Evolutionary conservation across 2,329 filamentous ascomycete genomes (phyloP), one percentile per base, ranked within the genome.

Genomic region (Cryphonectria naterciae): DNA sequence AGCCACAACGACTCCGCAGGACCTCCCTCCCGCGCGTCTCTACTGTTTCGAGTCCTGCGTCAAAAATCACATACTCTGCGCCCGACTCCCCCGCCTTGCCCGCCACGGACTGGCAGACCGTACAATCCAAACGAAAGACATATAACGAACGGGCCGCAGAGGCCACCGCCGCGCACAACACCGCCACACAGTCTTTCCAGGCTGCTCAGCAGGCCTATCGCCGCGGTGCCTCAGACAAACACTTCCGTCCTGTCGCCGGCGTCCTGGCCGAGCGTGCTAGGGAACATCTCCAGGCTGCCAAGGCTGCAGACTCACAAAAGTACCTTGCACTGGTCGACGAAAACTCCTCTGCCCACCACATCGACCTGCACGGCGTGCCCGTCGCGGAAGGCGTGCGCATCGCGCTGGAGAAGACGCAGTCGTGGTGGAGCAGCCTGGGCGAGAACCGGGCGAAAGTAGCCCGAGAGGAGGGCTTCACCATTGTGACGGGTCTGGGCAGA

Each of bases 321-420:
- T 93, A 94, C 1, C 92, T 96, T 76, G 81, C 87, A 0, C 84
- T 91, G 4, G 95, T 95, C 1, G 85, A 90, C 15, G 78, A 82
- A 13, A 91, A 94, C 77, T 95, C 93, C 66, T 86, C 85, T 0
- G 72, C 79, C 1, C 84, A 81, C 1, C 83, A 85, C 28, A 84
- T 97, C 10, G 95, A 98, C 79, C 83, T 98, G 37, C 95, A 98
- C 79, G 93, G 94, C 7, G 89, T 97, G 6, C 90, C 86, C 61
- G 94, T 98, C 1, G 85, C 89, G 65, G 93, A 97, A 78, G 95
- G 92, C 1, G 89, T 94, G 41, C 86, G 93, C 3, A 97, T 98
- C 74, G 90, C 93, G 1, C 86, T 87, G 41, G 85, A 90, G 63
- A 86, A 86, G 52, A 91, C 92, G 0, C 85, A 87, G 74, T 79